Percentiles rank a stretch among this genome's conserved stretches.
These are phyloP conservation scores for Cytidiella melzeri DNA, from an alignment of 768 basidiomycete species.

Conservation along the genomic window DNA sequence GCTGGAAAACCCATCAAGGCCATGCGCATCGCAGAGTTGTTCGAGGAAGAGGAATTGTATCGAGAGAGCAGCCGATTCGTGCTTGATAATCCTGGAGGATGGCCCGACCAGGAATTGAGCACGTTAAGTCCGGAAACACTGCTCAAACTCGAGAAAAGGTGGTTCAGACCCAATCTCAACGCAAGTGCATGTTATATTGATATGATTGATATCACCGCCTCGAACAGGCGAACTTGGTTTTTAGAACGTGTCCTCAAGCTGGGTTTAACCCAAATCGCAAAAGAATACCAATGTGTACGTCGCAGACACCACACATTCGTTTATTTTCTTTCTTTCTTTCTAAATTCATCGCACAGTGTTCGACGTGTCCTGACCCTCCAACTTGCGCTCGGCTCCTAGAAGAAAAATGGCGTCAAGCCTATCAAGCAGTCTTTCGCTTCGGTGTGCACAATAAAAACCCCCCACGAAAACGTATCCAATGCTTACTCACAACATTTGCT, in stretches of 20 bases:
- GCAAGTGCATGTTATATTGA: not conserved
- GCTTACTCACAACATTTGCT: too few species aligned
- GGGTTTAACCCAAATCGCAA: slow-evolving; percentile 78
- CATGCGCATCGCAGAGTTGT: slow-evolving; percentile 85
- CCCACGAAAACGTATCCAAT: too few species aligned
- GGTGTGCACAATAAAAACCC: too few species aligned
- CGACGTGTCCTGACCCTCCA: slow-evolving; percentile 75
- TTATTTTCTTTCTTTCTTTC: not conserved
- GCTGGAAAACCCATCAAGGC: slow-evolving; percentile 92
- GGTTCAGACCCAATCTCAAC: not conserved
- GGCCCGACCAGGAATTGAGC: slow-evolving; percentile 72
- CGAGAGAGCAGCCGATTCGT: slow-evolving; percentile 89
- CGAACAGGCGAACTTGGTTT: slow-evolving; percentile 82
- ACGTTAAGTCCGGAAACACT: slow-evolving; percentile 79
- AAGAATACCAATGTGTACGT: slow-evolving; percentile 91
- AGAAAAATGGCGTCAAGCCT: slow-evolving; percentile 91
- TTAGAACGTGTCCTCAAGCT: slow-evolving; percentile 91
- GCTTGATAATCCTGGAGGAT: slow-evolving; percentile 86
- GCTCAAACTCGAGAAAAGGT: slow-evolving; percentile 86
- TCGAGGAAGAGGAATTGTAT: slow-evolving; percentile 86
- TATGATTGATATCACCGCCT: not conserved
- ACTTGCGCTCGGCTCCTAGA: slow-evolving; percentile 80
- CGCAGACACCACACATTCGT: not conserved
- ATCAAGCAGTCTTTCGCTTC: slow-evolving; percentile 81
- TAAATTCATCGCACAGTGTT: slow-evolving; percentile 47